phyloP scores from a whole-genome alignment of 164 flowering plant species.

The Liriodendron chinense region DNA sequence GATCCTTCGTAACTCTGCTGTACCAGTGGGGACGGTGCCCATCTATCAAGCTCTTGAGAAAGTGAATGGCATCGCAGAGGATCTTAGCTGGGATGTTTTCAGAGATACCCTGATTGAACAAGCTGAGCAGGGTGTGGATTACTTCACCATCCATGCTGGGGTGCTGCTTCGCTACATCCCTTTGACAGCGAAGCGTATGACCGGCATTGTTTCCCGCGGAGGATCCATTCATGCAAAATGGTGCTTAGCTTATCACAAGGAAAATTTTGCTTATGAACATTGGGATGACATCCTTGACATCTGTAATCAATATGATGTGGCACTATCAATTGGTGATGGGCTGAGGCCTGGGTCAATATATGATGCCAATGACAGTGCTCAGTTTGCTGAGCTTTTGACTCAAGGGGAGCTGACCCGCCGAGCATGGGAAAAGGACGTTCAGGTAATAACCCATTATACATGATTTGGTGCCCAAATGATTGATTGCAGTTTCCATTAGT shows the following conservation, averaged over 20 bases:
- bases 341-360: constrained; percentile 96
- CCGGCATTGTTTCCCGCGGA: constrained; percentile 99
- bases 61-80: constrained; percentile 92
- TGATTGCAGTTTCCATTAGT: background rate
- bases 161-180: constrained; percentile 94
- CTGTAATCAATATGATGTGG: constrained; percentile 92
- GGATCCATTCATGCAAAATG: constrained; percentile 99
- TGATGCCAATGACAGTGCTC: constrained; percentile 99
- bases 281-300: constrained; percentile 99
- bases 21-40: constrained; percentile 99
- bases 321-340: constrained; percentile 98
- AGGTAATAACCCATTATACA: constrained; percentile 47
- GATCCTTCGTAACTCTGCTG: constrained; percentile 95
- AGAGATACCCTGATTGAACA: constrained; percentile 95
- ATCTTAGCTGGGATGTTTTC: constrained; percentile 95
- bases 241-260: constrained; percentile 97
- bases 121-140: constrained; percentile 99
- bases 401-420: constrained; percentile 98
- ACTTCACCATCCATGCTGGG: constrained; percentile 99
- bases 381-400: constrained; percentile 98
- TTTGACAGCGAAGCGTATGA: constrained; percentile 95
- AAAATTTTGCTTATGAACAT: constrained; percentile 98
- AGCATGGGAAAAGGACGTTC: constrained; percentile 99
- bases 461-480: background rate
- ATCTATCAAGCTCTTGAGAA: constrained; percentile 99